A percentile compares a stretch with the other conserved stretches of the same genome.
Conservation (phyloP, 371 early-diverging fungal genomes). For the Mucor saturninus region DNA sequence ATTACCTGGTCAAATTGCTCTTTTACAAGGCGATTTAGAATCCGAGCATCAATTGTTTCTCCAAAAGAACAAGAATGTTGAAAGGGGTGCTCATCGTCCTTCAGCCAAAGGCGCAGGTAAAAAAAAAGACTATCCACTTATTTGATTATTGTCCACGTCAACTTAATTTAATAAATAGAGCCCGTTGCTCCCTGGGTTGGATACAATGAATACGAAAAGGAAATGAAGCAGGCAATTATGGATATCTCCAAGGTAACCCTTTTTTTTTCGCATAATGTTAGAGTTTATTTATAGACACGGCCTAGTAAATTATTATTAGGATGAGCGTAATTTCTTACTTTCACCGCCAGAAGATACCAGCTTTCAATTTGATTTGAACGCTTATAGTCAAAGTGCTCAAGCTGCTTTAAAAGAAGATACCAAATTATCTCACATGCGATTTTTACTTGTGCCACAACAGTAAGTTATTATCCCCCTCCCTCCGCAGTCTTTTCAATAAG, state of each 20-base stretch:
- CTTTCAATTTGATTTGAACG: conserved; percentile 70
- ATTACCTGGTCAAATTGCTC: conserved; percentile 38
- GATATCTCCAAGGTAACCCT: conserved; percentile 59
- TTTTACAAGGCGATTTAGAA: conserved; percentile 43
- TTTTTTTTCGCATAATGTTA: background rate
- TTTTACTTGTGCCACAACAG: conserved; percentile 70
- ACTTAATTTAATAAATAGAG: conserved; percentile 42
- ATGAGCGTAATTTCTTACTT: conserved; percentile 69
- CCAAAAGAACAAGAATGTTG: conserved; percentile 8
- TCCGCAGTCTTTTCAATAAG: too few relatives aligned
- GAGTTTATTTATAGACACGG: conserved; percentile 1
- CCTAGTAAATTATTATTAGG: conserved; percentile 33
- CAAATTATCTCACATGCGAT: conserved; percentile 63
- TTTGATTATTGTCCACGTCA: background rate
- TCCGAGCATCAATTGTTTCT: conserved; percentile 27
- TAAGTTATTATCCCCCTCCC: conserved; percentile 36
- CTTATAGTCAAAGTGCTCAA: conserved; percentile 61
- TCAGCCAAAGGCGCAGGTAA: conserved; percentile 22
- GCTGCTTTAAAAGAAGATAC: conserved; percentile 66
- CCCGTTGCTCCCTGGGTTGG: conserved; percentile 65
- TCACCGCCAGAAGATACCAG: conserved; percentile 69
- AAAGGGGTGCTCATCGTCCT: conserved; percentile 1
- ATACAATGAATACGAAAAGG: conserved; percentile 57
- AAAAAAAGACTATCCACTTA: background rate
- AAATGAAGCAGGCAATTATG: conserved; percentile 59